Evolutionary conservation across 352 stramenopile species (phyloP).

Genomic region (Pythium apleroticum): DNA sequence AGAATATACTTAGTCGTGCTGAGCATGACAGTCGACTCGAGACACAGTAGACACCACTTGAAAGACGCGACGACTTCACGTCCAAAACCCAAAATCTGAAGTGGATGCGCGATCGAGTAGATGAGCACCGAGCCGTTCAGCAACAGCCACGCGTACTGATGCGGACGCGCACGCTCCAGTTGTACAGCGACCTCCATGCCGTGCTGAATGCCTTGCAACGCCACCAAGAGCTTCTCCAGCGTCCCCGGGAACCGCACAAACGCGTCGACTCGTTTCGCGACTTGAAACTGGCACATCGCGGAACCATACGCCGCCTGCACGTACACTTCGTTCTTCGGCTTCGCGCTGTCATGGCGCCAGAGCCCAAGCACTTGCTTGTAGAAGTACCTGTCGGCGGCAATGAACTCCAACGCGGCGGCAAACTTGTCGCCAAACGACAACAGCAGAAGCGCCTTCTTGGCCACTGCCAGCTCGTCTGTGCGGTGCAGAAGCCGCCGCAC

Average conservation of each 20-base stretch:
- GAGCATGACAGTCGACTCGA: constrained; percentile 54
- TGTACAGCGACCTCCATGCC: constrained; percentile 45
- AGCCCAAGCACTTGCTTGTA: constrained; percentile 38
- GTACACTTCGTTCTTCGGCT: constrained; percentile 23
- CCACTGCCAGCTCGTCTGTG: constrained; percentile 32
- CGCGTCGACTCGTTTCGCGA: constrained; percentile 34
- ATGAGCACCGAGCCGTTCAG: constrained; percentile 67
- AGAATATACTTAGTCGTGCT: constrained; percentile 64
- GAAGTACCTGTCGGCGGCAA: constrained; percentile 48
- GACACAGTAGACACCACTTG: constrained; percentile 60
- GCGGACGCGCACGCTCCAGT: constrained; percentile 34
- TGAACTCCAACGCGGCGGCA: constrained; percentile 42
- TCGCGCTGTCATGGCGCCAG: neutral
- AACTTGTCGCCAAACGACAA: constrained; percentile 54
- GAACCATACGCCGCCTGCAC: constrained; percentile 45
- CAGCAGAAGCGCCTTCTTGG: constrained; percentile 45
- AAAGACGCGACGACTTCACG: constrained; percentile 54
- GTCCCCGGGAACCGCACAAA: constrained; percentile 47
- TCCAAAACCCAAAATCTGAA: constrained; percentile 50
- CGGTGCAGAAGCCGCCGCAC: constrained; percentile 34
- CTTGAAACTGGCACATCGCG: constrained; percentile 44
- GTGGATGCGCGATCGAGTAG: constrained; percentile 48
- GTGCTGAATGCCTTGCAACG: constrained; percentile 36
- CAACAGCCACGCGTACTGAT: constrained; percentile 52
- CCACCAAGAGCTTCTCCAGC: constrained; percentile 46